Percentiles rank a stretch among this genome's conserved stretches.
These are phyloP conservation scores for Quercus berberidifolia DNA, from an alignment of 306 rosid species.

Conservation along the genomic window DNA sequence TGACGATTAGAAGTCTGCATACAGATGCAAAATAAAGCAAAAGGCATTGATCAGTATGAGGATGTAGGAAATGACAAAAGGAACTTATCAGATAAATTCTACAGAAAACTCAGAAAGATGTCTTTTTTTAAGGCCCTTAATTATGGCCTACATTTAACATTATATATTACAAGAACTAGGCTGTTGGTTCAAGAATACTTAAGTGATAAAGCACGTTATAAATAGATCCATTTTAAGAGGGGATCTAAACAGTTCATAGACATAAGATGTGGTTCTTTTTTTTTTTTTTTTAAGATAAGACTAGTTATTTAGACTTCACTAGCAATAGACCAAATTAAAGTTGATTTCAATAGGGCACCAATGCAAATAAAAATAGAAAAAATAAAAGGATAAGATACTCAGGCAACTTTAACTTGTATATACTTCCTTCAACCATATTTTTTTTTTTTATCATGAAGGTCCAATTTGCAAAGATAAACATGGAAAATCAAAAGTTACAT, in stretches of 20 bases:
- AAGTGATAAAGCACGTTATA: background rate
- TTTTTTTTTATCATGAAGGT: background rate
- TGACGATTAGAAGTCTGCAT: conserved; percentile 69
- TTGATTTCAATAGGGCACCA: background rate
- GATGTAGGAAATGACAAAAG: conserved; percentile 3
- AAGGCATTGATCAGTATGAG: background rate
- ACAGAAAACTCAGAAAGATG: background rate
- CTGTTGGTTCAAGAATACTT: background rate
- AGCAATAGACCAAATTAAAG: background rate
- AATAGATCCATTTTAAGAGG: background rate
- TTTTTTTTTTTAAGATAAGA: too few species aligned
- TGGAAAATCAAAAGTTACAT: too few species aligned
- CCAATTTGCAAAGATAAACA: background rate
- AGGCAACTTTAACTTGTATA: background rate
- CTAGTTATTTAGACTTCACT: background rate
- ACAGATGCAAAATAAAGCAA: conserved; percentile 21
- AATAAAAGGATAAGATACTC: background rate
- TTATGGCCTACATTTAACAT: background rate
- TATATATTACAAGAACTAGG: background rate
- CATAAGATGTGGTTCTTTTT: too few species aligned
- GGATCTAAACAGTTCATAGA: background rate
- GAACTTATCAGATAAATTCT: background rate
- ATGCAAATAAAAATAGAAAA: background rate
- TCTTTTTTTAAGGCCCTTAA: background rate
- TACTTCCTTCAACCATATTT: background rate